Conservation (phyloP, 495 filamentous ascomycete genomes). For the Terfezia boudieri region DNA sequence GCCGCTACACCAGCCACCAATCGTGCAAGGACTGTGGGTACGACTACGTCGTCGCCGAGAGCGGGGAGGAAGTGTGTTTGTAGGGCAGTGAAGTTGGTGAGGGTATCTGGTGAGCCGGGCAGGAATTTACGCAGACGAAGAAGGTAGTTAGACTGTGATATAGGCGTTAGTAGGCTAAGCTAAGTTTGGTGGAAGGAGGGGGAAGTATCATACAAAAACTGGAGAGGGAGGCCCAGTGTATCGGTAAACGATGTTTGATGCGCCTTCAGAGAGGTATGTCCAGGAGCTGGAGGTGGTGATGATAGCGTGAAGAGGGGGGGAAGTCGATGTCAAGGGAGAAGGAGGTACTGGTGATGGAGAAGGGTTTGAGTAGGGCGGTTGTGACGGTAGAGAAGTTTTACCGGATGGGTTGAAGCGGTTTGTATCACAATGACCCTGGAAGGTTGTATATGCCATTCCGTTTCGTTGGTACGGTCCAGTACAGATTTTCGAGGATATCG, state of each 20-base stretch:
- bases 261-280: constrained; percentile 29
- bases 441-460: too few relatives aligned
- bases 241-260: constrained; percentile 41
- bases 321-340: background rate
- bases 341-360: background rate
- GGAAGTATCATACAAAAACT: constrained; percentile 2
- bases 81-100: constrained; percentile 10
- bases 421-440: background rate
- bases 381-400: background rate
- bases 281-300: constrained; percentile 15
- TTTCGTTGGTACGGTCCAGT: too few relatives aligned
- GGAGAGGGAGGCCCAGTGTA: constrained; percentile 22
- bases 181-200: constrained; percentile 9
- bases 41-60: constrained; percentile 10
- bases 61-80: constrained; percentile 12
- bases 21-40: constrained; percentile 13
- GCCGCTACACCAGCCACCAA: constrained; percentile 9
- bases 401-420: background rate
- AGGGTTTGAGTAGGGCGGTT: background rate
- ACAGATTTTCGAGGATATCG: too few relatives aligned
- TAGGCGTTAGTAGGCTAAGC: too few relatives aligned
- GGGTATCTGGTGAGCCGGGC: constrained; percentile 15
- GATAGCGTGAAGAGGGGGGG: background rate
- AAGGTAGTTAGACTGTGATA: constrained; percentile 5
- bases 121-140: constrained; percentile 16